Evolutionary conservation across 176 grass and related monocot genomes (phyloP).

Genomic region (Eragrostis nindensis): DNA sequence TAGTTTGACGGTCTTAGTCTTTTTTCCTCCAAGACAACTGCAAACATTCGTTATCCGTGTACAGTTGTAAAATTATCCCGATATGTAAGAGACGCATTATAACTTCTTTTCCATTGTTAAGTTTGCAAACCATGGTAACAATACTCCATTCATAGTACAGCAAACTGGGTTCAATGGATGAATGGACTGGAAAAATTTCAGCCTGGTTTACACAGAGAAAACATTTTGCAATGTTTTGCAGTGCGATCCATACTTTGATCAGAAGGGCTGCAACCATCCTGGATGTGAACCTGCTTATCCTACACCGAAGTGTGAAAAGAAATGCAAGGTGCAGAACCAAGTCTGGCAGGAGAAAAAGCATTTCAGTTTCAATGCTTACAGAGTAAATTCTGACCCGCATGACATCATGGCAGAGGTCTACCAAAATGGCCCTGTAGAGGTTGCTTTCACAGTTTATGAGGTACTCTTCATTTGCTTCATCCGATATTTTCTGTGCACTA

Average conservation of each 20-base stretch:
- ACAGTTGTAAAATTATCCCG: background rate
- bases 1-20: background rate
- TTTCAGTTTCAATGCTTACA: constrained; percentile 73
- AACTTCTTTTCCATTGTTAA: background rate
- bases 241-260: constrained; percentile 95
- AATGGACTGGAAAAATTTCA: constrained; percentile 14
- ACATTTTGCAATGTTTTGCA: no score
- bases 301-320: constrained; percentile 76
- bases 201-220: constrained; percentile 26
- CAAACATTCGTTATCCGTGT: background rate
- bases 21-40: background rate
- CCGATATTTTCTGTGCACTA: no score
- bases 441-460: constrained; percentile 80
- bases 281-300: constrained; percentile 80
- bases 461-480: no score
- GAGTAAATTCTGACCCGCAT: constrained; percentile 53
- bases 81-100: background rate
- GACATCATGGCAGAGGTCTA: constrained; percentile 91
- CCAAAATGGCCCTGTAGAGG: constrained; percentile 80
- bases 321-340: constrained; percentile 78
- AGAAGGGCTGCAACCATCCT: constrained; percentile 69
- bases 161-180: background rate
- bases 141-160: background rate
- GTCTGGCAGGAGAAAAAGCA: constrained; percentile 78
- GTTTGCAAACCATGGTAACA: background rate